Evolutionary conservation across 192 early-diverging fungal species (phyloP), one percentile per base, ranked within the genome.

Genomic region (Podila epigama): DNA sequence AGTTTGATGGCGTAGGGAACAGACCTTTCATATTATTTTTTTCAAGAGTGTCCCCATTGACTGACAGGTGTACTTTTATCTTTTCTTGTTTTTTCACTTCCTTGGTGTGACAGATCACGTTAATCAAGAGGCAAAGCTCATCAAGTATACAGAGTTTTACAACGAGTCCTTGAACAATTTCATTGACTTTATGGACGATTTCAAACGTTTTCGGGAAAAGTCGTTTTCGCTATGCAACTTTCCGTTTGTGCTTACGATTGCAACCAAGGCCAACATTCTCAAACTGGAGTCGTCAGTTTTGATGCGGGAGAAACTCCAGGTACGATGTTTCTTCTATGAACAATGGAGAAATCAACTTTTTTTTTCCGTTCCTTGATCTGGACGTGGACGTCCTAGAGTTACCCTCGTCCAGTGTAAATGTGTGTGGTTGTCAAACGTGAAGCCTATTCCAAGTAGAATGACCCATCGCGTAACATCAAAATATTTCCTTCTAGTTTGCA

Each of bases 161-260:
- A 93, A 91, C 64, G 85, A 84, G 37, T 79, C 85, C 0, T 70
- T 93, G 27, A 93, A 93, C 61, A 87, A 88, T 32, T 85, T 88
- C 27, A 81, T 92, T 20, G 91, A 93, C 40, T 91, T 91, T 51
- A 91, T 90, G 68, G 92, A 93, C 25, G 92, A 93, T 36, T 92
- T 90, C 41, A 89, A 91, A 34, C 85, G 88, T 35, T 93, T 87
- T 34, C 88, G 90, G 35, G 83, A 88, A 51, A 55, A 52, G 48
- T 82, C 83, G 18, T 87, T 93, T 71, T 88, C 91, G 16, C 90
- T 92, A 51, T 93, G 92, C 69, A 88, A 88, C 66, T 92, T 91
- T 66, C 88, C 92, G 6, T 93, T 93, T 42, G 83, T 91, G 29
- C 75, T 93, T 29, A 90, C 86, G 22, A 88, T 90, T 10, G 83